These are phyloP conservation scores for Tardiomyces blankii DNA, from an alignment of 1,139 yeast genomes.

Conservation along the genomic window DNA sequence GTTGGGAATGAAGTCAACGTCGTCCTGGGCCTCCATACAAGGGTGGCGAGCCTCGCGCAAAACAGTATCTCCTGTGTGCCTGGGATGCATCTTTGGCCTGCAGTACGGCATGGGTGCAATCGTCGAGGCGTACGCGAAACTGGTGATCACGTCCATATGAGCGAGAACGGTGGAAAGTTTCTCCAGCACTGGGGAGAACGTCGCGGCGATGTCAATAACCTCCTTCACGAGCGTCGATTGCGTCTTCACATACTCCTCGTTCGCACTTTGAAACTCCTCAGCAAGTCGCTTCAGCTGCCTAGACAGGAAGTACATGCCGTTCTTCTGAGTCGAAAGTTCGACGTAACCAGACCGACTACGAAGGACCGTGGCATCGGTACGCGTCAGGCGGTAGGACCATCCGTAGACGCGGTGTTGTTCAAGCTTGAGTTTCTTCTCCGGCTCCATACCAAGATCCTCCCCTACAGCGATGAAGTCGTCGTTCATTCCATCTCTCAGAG, in stretches of 20 bases:
- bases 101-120: conserved; percentile 77
- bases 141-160: conserved; percentile 67
- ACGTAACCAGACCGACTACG: conserved; percentile 50
- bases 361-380: conserved; percentile 75
- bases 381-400: conserved; percentile 86
- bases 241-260: conserved; percentile 56
- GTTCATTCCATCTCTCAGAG: conserved; percentile 44
- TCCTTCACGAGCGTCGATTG: conserved; percentile 75
- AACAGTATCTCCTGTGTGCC: conserved; percentile 34
- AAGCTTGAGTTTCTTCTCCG: conserved; percentile 76
- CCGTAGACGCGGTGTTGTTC: conserved; percentile 84
- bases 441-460: conserved; percentile 67
- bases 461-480: conserved; percentile 54
- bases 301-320: conserved; percentile 88
- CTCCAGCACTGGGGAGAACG: conserved; percentile 70
- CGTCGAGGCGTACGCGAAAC: conserved; percentile 80
- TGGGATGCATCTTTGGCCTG: conserved; percentile 54
- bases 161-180: conserved; percentile 55
- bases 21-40: conserved; percentile 86
- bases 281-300: conserved; percentile 48
- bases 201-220: conserved; percentile 65
- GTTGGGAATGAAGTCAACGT: conserved; percentile 75
- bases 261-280: conserved; percentile 45
- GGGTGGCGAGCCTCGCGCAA: conserved; percentile 82
- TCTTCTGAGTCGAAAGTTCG: conserved; percentile 84